Base-by-base conservation (phyloP, 1,284 basidiomycete species). In the Ceratorhiza oryzae-sativae region DNA sequence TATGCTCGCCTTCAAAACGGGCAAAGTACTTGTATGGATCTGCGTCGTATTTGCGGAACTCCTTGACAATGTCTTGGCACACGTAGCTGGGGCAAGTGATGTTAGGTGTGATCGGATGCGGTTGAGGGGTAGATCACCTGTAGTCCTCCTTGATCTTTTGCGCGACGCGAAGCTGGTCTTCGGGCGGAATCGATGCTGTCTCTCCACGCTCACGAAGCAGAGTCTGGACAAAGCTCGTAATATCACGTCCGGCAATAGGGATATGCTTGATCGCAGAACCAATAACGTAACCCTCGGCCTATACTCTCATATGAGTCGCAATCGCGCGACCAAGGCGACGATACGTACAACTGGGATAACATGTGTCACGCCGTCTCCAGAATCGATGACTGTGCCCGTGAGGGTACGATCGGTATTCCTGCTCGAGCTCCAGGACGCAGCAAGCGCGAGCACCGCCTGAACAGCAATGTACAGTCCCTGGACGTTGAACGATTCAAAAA, bases 401-500 rank as follows among this genome's bases (percentile, higher is more conserved):
- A 98, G 86, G 0, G 95, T 97, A 76, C 95, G 90, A 81, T 98
- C 95, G 23, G 89, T 90, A 76, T 96, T 95, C 77, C 93, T 90
- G 81, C 92, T 94, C 73, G 94, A 96, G 0, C 95, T 90, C 97
- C 97, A 99, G 3, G 94, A 96, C 0, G 97, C 97, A 0, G 97
- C 97, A 71, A 99, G 91, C 0, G 97, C 97, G n/a, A 99, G 89
- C 3, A 99, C 97, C 45, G 97, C 97, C 81, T 99, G 97, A 0
- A 99, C 97, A 70, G 96, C 97, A 79, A 99, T 99, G 83, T 99
- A 98, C 27, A 97, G 86, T 39, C 95, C 94, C 80, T 96, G 94
- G 83, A 98, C 96, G 81, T 98, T 98, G 87, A 98, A 97, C 0
- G 94, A 97, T 83, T 98, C 97, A 81, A 99, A 99, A 89, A 99